These are phyloP conservation scores for Pythium chondricola DNA, from an alignment of 352 stramenopile species.

Conservation along the genomic window DNA sequence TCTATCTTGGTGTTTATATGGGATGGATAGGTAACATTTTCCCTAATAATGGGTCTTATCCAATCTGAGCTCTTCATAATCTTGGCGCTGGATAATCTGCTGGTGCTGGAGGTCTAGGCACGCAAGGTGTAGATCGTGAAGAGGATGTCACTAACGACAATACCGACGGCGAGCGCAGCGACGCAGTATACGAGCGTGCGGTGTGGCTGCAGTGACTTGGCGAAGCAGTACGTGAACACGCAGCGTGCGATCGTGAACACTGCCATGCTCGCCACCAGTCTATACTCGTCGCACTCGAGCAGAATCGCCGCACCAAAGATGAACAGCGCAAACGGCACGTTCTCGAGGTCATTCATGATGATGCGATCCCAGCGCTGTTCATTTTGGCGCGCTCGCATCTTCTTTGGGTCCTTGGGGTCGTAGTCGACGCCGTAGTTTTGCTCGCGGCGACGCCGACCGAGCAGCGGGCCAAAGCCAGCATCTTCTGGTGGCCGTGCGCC, in stretches of 20 bases:
- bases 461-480: slow-evolving; percentile 31
- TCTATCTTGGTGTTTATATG: not conserved
- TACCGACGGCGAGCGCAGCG: slow-evolving; percentile 13
- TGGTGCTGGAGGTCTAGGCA: no score
- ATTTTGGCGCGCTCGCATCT: slow-evolving; percentile 9
- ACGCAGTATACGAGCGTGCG: slow-evolving; percentile 27
- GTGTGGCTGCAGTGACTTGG: slow-evolving; percentile 25
- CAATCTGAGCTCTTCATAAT: slow-evolving; percentile 2
- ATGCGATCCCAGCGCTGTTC: slow-evolving; percentile 41
- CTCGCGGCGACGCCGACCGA: no score
- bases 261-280: slow-evolving; percentile 28
- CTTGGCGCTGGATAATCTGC: no score
- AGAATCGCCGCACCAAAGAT: slow-evolving; percentile 37
- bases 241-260: slow-evolving; percentile 19
- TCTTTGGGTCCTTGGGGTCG: slow-evolving; percentile 22
- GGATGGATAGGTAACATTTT: not conserved
- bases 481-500: slow-evolving; percentile 27
- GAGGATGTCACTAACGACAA: slow-evolving; percentile 1
- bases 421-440: slow-evolving; percentile 34
- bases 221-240: slow-evolving; percentile 24
- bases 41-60: not conserved
- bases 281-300: slow-evolving; percentile 28
- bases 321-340: slow-evolving; percentile 28
- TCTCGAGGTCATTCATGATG: slow-evolving; percentile 40
- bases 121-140: slow-evolving; percentile 1